These are phyloP conservation scores for Calendula officinalis DNA, from an alignment of 129 eudicot species.

Conservation along the genomic window DNA sequence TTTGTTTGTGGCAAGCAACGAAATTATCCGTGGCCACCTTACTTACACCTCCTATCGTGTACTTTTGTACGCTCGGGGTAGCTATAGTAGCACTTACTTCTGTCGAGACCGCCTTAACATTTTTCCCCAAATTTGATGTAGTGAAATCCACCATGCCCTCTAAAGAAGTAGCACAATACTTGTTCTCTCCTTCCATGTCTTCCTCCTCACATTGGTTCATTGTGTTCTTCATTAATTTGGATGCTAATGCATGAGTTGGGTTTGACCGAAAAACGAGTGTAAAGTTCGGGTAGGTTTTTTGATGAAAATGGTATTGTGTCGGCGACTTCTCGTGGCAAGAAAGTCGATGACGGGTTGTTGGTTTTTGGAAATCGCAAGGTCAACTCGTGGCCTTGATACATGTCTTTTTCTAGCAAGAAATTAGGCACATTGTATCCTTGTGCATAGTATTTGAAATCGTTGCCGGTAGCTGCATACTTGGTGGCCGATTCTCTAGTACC, in stretches of 20 bases:
- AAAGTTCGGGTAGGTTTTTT: neutral
- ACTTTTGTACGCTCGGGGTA: neutral
- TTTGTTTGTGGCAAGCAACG: neutral
- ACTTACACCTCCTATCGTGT: neutral
- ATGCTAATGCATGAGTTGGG: neutral
- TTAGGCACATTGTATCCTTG: neutral
- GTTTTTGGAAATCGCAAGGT: neutral
- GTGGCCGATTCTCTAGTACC: neutral
- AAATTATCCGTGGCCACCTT: neutral
- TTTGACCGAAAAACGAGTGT: neutral
- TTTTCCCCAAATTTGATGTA: neutral
- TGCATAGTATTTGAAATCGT: neutral
- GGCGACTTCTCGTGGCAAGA: neutral
- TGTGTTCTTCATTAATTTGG: neutral
- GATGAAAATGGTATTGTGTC: neutral
- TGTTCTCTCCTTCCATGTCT: neutral
- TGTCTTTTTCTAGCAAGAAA: neutral
- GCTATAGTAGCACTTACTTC: neutral
- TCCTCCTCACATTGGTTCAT: neutral
- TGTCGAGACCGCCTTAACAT: neutral
- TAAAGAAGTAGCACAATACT: neutral
- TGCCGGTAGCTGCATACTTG: neutral
- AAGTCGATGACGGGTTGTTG: neutral
- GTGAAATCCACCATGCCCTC: constrained; percentile 1
- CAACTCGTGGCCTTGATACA: constrained; percentile 1